Percentiles rank a stretch among this genome's conserved stretches.
These are phyloP conservation scores for Agapanthus africanus DNA, from an alignment of 106 monocot genomes.

Conservation along the genomic window DNA sequence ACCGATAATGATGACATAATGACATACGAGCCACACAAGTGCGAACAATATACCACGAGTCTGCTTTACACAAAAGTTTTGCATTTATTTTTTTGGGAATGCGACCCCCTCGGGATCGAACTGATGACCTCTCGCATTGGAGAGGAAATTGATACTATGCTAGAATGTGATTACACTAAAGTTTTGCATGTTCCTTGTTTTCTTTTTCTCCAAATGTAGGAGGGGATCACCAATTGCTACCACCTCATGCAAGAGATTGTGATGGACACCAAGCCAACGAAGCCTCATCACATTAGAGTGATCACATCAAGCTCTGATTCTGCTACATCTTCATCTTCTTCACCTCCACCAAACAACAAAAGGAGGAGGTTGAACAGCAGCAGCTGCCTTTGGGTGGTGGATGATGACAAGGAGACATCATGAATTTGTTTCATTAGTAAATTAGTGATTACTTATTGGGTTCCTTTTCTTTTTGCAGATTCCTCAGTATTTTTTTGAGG, in stretches of 20 bases:
- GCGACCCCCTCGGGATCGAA: no score
- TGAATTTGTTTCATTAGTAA: slow-evolving; percentile 2
- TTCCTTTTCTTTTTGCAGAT: slow-evolving; percentile 16
- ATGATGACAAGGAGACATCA: slow-evolving; percentile 13
- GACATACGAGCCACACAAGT: no score
- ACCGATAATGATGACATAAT: no score
- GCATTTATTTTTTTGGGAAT: no score
- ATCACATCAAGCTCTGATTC: slow-evolving; percentile 11
- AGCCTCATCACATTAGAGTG: slow-evolving; percentile 24
- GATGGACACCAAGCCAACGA: slow-evolving; percentile 13
- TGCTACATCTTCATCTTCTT: slow-evolving; percentile 22
- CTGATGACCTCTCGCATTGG: no score
- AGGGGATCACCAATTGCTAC: slow-evolving; percentile 45
- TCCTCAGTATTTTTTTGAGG: slow-evolving; percentile 29
- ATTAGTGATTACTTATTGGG: slow-evolving; percentile 2
- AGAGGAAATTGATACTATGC: no score
- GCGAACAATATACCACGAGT: no score
- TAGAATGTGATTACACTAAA: no score
- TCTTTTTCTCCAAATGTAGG: no score
- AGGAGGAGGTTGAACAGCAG: slow-evolving; percentile 51
- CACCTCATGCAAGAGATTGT: slow-evolving; percentile 38
- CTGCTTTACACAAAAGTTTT: no score
- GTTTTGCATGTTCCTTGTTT: no score
- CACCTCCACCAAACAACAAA: slow-evolving; percentile 28
- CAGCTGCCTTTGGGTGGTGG: slow-evolving; percentile 13